Evolutionary conservation across 768 basidiomycete genomes (phyloP), one percentile per base, ranked within the genome.

Genomic region (Tylopilus intermedius): DNA sequence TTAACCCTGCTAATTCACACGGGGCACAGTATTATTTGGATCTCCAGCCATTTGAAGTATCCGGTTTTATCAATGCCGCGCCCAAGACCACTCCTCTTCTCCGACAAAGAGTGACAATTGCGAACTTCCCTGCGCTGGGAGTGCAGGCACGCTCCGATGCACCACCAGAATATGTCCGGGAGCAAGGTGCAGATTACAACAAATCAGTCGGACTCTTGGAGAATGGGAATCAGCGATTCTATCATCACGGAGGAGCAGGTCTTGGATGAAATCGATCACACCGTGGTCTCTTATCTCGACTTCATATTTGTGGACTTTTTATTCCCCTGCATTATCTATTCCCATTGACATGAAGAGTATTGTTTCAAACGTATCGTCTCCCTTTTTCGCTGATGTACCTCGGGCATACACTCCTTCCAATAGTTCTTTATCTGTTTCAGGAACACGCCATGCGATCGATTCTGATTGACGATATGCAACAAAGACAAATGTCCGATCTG

Each of bases 341-440:
- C 38, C 45, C 18, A 30, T 30, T 48, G 33, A 13, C 74, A 76
- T 75, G 47, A 78, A 60, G 30, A 90, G 67, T 22, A 90, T 60
- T n/a, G 72, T 76, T 64, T 91, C 87, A 52, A 90, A 90, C 7
- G 79, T 81, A 47, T 87, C 84, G 56, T 90, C 86, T 13, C 72
- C 69, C 61, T 85, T 87, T 26, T 67, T 67, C 4, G 56, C 27
- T 13, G 59, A 29, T 5, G 74, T 76, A 6, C 74, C 78, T 50
- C 63, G 57, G 2, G 81, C 30, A 30, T 6, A 3, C 9, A 30
- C 30, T 30, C 30, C 30, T 30, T 30, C 30, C 30, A 30, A 30
- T 30, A 30, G 30, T 30, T 30, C 30, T 30, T 8, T 30, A 10
- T 30, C 30, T 30, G 30, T 10, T 30, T 30, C 30, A 8, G 30